A percentile compares a stretch with the other conserved stretches of the same genome.
Evolutionary conservation across 2,329 filamentous ascomycete genomes (phyloP).

Genomic region (Aureobasidium subglaciale): DNA sequence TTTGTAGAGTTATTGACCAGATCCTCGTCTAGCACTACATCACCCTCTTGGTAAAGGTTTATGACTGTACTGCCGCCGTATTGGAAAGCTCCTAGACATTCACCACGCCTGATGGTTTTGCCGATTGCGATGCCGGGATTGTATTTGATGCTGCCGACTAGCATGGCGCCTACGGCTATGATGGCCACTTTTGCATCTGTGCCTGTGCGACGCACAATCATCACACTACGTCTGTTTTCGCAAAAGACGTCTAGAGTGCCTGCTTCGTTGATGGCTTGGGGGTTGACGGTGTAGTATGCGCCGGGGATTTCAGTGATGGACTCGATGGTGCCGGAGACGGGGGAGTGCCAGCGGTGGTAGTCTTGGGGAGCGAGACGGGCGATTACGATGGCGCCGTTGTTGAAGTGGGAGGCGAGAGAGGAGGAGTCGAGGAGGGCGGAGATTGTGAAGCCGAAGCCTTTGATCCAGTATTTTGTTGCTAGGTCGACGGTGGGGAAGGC

Average conservation of each 20-base stretch:
- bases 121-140: conserved; percentile 30
- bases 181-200: conserved; percentile 30
- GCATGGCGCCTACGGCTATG: conserved; percentile 39
- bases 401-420: conserved; percentile 27
- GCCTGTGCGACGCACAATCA: conserved; percentile 28
- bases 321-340: conserved; percentile 28
- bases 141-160: conserved; percentile 38
- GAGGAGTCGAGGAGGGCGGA: conserved; percentile 25
- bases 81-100: conserved; percentile 36
- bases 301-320: conserved; percentile 33
- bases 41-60: conserved; percentile 31
- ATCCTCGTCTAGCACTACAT: conserved; percentile 33
- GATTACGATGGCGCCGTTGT: conserved; percentile 33
- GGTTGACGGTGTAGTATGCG: conserved; percentile 38
- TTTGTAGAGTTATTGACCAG: conserved; percentile 33
- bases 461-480: conserved; percentile 38
- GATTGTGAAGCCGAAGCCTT: conserved; percentile 35
- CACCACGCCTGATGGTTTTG: conserved; percentile 29
- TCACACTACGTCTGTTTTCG: conserved; percentile 36
- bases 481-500: conserved; percentile 33
- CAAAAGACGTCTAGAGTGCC: conserved; percentile 38
- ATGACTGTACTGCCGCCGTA: conserved; percentile 40
- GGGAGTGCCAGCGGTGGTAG: conserved; percentile 37
- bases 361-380: conserved; percentile 37
- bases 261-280: conserved; percentile 34